phyloP scores from a whole-genome alignment of 257 asterid species.

The Misopates orontium region DNA sequence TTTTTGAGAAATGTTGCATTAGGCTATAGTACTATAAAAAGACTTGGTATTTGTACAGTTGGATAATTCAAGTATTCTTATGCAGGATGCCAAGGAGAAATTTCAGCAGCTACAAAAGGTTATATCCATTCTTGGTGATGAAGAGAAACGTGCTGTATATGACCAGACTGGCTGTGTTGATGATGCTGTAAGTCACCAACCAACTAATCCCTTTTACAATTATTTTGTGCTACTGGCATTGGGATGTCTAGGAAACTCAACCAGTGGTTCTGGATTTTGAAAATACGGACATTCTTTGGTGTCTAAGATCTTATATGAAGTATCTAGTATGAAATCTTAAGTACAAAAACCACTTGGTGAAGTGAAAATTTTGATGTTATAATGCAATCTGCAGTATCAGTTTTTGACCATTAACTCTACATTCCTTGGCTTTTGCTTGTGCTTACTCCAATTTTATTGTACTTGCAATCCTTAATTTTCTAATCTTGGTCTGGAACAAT shows the following conservation, averaged over 20 bases:
- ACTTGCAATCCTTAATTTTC: no score
- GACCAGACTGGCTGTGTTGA: constrained; percentile 97
- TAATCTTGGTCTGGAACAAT: neutral
- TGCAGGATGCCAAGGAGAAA: constrained; percentile 91
- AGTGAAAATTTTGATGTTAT: neutral
- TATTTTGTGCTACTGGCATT: neutral
- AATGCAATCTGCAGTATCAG: neutral
- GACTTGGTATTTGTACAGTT: neutral
- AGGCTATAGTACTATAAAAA: constrained; percentile 11
- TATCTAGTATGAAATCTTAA: neutral
- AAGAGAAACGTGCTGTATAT: constrained; percentile 87
- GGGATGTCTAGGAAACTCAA: constrained; percentile 7
- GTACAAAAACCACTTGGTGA: neutral
- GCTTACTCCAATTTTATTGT: no score
- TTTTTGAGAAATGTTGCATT: constrained; percentile 5
- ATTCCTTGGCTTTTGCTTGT: neutral
- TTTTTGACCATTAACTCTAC: neutral
- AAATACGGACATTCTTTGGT: neutral
- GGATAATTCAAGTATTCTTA: constrained; percentile 14
- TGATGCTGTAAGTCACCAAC: constrained; percentile 73
- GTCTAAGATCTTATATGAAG: neutral
- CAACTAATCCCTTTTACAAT: neutral
- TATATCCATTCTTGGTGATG: constrained; percentile 85
- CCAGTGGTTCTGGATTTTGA: neutral
- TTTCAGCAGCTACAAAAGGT: constrained; percentile 96